These are phyloP conservation scores for Neopestalotiopsis sp. DNA, from an alignment of 2,329 filamentous ascomycete species.

Conservation along the genomic window DNA sequence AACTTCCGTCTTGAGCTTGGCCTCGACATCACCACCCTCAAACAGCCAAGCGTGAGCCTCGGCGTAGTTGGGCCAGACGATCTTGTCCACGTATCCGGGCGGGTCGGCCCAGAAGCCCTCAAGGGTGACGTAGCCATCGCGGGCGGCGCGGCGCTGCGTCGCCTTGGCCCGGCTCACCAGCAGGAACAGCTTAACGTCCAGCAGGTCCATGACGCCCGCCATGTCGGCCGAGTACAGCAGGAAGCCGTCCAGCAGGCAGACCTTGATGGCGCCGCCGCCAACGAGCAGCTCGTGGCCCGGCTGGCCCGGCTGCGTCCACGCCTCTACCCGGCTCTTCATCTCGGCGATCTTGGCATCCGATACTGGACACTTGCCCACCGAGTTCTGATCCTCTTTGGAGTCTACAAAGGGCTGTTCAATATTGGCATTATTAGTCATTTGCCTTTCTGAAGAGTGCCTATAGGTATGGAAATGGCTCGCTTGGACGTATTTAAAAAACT, in stretches of 20 bases:
- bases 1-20: constrained; percentile 51
- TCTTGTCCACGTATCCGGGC: constrained; percentile 88
- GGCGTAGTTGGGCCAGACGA: constrained; percentile 97
- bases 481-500: constrained; percentile 16
- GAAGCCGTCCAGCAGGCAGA: constrained; percentile 88
- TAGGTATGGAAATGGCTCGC: not conserved
- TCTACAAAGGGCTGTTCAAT: constrained; percentile 50
- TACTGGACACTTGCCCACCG: constrained; percentile 60
- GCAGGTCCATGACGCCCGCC: constrained; percentile 59
- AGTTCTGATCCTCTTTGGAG: constrained; percentile 69
- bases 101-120: constrained; percentile 97
- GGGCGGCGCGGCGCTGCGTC: constrained; percentile 68
- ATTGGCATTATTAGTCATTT: constrained; percentile 11
- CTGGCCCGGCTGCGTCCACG: constrained; percentile 50
- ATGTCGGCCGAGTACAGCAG: constrained; percentile 72
- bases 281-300: constrained; percentile 44
- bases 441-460: not conserved
- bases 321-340: constrained; percentile 51
- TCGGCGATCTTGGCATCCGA: constrained; percentile 49
- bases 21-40: constrained; percentile 68
- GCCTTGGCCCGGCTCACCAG: constrained; percentile 69
- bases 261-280: constrained; percentile 37
- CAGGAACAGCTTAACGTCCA: constrained; percentile 82
- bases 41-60: constrained; percentile 84
- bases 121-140: constrained; percentile 78